phyloP scores from a whole-genome alignment of 1,139 yeast species.

The Blastobotrys serpentis region DNA sequence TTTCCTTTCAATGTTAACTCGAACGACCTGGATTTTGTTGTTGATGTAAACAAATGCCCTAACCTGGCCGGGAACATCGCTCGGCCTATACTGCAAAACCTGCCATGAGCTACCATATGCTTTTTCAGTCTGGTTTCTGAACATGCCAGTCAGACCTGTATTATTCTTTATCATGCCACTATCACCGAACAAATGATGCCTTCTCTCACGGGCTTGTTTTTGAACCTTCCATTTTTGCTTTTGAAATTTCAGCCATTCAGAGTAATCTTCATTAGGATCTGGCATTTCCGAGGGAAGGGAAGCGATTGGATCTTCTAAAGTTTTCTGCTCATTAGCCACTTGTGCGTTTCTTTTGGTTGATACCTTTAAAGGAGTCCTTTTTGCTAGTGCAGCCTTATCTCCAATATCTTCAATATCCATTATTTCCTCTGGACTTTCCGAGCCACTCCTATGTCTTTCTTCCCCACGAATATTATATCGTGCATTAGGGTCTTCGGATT shows the following conservation, averaged over 20 bases:
- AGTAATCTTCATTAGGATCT: constrained; percentile 69
- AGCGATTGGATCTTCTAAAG: constrained; percentile 14
- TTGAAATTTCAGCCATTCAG: constrained; percentile 71
- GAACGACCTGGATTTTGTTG: constrained; percentile 70
- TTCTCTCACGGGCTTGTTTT: constrained; percentile 63
- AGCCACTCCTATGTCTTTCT: constrained; percentile 1
- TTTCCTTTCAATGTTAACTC: constrained; percentile 70
- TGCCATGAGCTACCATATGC: constrained; percentile 80
- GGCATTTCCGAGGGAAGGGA: constrained; percentile 45
- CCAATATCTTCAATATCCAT: constrained; percentile 79
- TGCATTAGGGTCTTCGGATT: constrained; percentile 10
- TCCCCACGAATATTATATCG: constrained; percentile 1
- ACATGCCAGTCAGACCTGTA: constrained; percentile 62
- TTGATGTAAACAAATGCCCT: constrained; percentile 70
- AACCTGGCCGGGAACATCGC: constrained; percentile 63
- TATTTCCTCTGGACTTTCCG: constrained; percentile 25
- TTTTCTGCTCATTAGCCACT: neutral
- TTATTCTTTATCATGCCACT: constrained; percentile 43
- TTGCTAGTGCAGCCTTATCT: constrained; percentile 27
- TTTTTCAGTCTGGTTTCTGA: constrained; percentile 74
- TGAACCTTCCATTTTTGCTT: constrained; percentile 85
- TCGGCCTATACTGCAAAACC: constrained; percentile 64
- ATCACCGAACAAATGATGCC: constrained; percentile 77
- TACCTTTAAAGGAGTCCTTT: neutral
- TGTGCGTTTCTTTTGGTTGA: neutral